Evolutionary conservation across 257 asterid species (phyloP).

Genomic region (Forsythia suspensa): DNA sequence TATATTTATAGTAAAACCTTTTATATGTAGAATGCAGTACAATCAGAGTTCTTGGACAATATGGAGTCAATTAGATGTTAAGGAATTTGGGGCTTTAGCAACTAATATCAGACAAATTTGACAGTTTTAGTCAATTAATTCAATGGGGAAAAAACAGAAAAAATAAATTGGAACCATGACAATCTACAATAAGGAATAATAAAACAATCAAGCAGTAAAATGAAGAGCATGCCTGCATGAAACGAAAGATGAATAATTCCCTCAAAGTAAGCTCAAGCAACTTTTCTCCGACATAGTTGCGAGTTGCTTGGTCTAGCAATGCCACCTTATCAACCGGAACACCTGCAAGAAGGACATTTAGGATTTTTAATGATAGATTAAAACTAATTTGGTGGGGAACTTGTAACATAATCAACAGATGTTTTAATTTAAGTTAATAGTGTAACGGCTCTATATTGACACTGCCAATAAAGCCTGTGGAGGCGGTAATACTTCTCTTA

Average conservation of each 20-base stretch:
- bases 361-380: constrained; percentile 4
- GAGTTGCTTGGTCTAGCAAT: constrained; percentile 69
- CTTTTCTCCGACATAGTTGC: constrained; percentile 79
- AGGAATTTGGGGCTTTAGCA: not conserved
- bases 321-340: constrained; percentile 90
- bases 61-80: not conserved
- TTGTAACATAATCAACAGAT: not conserved
- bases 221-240: constrained; percentile 82
- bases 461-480: not conserved
- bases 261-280: constrained; percentile 84
- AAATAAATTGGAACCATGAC: not conserved
- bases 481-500: not conserved
- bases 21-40: not conserved
- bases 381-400: constrained; percentile 1
- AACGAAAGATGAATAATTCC: constrained; percentile 78
- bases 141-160: not conserved
- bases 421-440: not conserved
- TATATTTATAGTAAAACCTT: not conserved
- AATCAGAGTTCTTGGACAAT: not conserved
- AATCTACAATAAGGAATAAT: constrained; percentile 1
- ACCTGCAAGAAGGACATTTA: constrained; percentile 44
- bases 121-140: not conserved
- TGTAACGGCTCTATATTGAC: constrained; percentile 7
- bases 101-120: not conserved
- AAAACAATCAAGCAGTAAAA: constrained; percentile 16